phyloP scores from a whole-genome alignment of 2,329 filamentous ascomycete genomes.

The Alternaria metachromatica region DNA sequence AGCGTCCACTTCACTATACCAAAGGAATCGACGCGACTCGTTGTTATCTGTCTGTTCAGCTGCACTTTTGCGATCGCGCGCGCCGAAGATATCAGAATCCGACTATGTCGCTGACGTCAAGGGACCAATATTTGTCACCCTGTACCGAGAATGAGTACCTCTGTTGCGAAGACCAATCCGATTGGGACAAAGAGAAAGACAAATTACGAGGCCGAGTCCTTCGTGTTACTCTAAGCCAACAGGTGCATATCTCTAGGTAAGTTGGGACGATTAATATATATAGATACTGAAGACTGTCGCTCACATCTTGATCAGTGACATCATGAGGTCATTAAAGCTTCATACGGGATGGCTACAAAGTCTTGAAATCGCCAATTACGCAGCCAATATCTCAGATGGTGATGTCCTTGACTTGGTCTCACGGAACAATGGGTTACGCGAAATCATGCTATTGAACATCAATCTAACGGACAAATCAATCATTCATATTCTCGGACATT shows the following conservation, averaged over 20 bases:
- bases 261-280: neutral
- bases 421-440: neutral
- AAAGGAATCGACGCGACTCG: neutral
- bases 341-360: neutral
- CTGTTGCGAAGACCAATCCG: neutral
- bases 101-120: neutral
- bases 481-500: neutral
- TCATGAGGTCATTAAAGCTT: neutral
- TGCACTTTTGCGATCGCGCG: neutral
- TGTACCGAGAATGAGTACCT: neutral
- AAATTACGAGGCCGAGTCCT: neutral
- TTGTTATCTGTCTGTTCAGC: neutral
- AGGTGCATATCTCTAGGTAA: neutral
- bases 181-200: neutral
- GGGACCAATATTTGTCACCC: neutral
- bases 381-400: neutral
- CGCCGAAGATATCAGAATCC: neutral
- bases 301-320: neutral
- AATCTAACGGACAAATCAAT: neutral
- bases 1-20: neutral
- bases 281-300: no score
- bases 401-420: neutral
- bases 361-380: neutral
- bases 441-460: accelerated
- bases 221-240: neutral